These are phyloP conservation scores for Cutaneotrichosporon sp. DNA, from an alignment of 1,284 basidiomycete genomes.

Conservation along the genomic window DNA sequence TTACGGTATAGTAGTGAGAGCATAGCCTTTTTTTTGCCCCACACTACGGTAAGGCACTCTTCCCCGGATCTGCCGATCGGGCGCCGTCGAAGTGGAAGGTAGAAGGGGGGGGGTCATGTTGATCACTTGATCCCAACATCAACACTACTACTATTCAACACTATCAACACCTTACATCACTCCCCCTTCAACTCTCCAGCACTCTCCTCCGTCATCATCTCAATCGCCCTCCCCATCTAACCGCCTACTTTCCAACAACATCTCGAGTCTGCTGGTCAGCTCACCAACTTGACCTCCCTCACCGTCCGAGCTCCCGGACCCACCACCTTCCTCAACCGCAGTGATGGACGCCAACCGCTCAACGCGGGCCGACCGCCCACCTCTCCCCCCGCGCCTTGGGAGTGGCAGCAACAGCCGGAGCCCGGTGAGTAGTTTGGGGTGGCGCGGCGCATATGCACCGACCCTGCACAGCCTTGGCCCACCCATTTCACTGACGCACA, in stretches of 20 bases:
- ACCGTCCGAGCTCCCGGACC: neutral
- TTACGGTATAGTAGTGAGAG: neutral
- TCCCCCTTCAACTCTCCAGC: neutral
- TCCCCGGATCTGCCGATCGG: neutral
- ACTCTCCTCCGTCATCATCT: neutral
- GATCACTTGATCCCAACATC: neutral
- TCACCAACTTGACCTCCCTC: neutral
- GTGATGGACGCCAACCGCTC: neutral
- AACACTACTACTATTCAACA: neutral
- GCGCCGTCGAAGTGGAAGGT: neutral
- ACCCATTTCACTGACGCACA: neutral
- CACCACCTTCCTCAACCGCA: neutral
- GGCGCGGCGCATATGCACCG: neutral
- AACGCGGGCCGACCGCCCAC: constrained; percentile 1
- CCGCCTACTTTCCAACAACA: neutral
- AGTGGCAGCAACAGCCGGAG: neutral
- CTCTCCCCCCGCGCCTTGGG: constrained; percentile 1
- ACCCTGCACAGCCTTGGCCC: neutral
- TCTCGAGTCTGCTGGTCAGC: neutral
- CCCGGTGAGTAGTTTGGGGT: neutral
- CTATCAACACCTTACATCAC: neutral
- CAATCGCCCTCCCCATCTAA: neutral
- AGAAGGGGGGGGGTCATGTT: neutral
- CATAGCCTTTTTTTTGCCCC: neutral
- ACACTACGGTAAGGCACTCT: neutral